These are phyloP conservation scores for Ceratocystis lukuohia DNA, from an alignment of 2,329 filamentous ascomycete species.

Conservation along the genomic window DNA sequence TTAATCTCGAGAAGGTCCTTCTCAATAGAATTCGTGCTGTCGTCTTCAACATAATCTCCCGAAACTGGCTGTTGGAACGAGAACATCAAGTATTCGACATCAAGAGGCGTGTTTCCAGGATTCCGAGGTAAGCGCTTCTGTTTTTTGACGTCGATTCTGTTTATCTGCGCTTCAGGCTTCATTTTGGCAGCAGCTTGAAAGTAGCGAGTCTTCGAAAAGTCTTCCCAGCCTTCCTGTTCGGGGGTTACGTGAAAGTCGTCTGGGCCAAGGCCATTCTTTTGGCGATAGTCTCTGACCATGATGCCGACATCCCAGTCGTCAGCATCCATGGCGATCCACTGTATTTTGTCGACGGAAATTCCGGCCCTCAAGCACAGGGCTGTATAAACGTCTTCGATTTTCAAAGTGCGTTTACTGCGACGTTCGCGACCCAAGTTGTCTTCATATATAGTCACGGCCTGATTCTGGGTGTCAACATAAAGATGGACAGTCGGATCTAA, in stretches of 20 bases:
- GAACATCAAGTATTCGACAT: too few relatives aligned
- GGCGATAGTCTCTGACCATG: background rate
- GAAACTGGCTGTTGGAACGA: too few relatives aligned
- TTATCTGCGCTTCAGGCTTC: background rate
- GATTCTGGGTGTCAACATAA: background rate
- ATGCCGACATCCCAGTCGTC: background rate
- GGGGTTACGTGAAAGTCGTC: background rate
- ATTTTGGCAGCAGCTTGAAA: background rate
- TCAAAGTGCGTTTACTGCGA: background rate
- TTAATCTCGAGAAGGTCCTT: too few relatives aligned
- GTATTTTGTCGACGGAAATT: background rate
- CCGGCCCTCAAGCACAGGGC: background rate
- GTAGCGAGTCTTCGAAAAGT: background rate
- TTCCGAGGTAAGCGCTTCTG: too few relatives aligned
- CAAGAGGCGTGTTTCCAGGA: too few relatives aligned
- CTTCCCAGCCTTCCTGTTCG: background rate
- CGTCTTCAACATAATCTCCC: too few relatives aligned
- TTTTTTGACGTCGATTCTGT: background rate
- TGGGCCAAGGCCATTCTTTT: too few relatives aligned
- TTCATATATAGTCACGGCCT: background rate
- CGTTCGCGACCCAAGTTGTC: background rate
- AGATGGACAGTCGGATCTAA: background rate
- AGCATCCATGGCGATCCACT: background rate
- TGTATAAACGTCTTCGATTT: background rate
- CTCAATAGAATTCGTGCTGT: too few relatives aligned